Base-by-base conservation (phyloP, 192 early-diverging fungal genomes). In the Funneliformis mosseae region DNA sequence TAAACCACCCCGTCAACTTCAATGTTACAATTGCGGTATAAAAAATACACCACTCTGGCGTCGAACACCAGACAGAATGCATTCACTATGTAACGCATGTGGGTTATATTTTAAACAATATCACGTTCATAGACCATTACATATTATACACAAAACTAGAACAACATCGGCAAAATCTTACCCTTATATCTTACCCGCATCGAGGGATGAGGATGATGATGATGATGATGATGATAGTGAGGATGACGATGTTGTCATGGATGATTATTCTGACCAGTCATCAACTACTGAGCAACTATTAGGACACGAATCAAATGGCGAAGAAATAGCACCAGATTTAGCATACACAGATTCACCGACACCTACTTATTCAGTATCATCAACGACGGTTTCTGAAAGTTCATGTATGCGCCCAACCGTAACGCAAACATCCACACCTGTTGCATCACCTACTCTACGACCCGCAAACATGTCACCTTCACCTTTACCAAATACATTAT, bases 21-120 rank as follows among this genome's bases (percentile, higher is more conserved):
- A 85, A 70, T 96, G 95, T 85, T 88, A 81, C 67, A 96, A 97
- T 85, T 97, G 96, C 88, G 79, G 83, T 38, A 95, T 94, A 7
- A 96, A 90, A 28, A 91, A 92, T 64, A 98, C 96, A 6, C 91
- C 95, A 25, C 88, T 98, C 64, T 98, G 96, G 96, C 90, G 96
- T 18, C 86, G 95, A 39, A 91, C 94, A 79, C 85, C 90, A 21
- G 87, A 90, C 43, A 95, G 96, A 68, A 90, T 92, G 80, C 91
- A 94, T 71, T 90, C 94, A 14, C 89, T 98, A 10, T 98, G 96
- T 86, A 98, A 98, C 67, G 96, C 96, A 1, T 98, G 96, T 79
- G 96, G 96, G 5, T 88, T 98, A 64, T 98, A 93, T 85, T 95
- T 88, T 87, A 98, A 97, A 89, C 91, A 97, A 69, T 96, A 98